Conservation (phyloP, 148 eudicot species). For the Persicaria tinctoria region DNA sequence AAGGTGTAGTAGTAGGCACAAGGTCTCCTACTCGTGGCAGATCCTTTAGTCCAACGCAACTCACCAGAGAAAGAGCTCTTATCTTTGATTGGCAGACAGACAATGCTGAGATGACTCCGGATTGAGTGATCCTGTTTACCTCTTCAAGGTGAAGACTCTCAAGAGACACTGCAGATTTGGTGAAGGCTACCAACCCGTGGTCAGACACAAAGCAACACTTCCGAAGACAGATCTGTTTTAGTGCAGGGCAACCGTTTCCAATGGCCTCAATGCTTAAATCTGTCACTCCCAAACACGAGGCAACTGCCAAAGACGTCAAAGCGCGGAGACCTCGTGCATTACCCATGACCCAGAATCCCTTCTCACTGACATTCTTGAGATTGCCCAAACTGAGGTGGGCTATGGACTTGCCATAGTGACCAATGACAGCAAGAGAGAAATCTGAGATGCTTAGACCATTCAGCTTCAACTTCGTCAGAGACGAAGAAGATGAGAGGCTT, state of each 20-base stretch:
- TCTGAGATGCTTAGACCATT: conserved; percentile 57
- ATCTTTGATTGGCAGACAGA: conserved; percentile 43
- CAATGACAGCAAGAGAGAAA: conserved; percentile 74
- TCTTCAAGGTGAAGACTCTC: conserved; percentile 77
- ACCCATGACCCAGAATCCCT: conserved; percentile 92
- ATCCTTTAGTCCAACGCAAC: conserved; percentile 73
- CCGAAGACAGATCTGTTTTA: conserved; percentile 55
- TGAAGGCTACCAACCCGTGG: conserved; percentile 51
- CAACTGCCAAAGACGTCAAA: conserved; percentile 41
- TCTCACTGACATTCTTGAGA: conserved; percentile 62
- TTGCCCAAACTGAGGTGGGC: conserved; percentile 43
- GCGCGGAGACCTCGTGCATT: conserved; percentile 53
- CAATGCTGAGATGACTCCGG: conserved; percentile 46
- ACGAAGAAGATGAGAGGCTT: conserved; percentile 39
- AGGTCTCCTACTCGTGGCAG: conserved; percentile 25
- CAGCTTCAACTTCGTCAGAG: conserved; percentile 60
- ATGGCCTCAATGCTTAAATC: conserved; percentile 67
- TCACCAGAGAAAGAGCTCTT: conserved; percentile 58
- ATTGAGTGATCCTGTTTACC: conserved; percentile 56
- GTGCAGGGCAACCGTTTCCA: conserved; percentile 52
- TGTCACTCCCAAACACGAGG: conserved; percentile 63
- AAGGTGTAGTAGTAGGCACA: conserved; percentile 19
- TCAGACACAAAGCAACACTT: conserved; percentile 72
- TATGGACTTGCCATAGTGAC: conserved; percentile 69
- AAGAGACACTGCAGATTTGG: conserved; percentile 44